Conservation (phyloP, 345 rosid genomes). For the Dimocarpus longan region DNA sequence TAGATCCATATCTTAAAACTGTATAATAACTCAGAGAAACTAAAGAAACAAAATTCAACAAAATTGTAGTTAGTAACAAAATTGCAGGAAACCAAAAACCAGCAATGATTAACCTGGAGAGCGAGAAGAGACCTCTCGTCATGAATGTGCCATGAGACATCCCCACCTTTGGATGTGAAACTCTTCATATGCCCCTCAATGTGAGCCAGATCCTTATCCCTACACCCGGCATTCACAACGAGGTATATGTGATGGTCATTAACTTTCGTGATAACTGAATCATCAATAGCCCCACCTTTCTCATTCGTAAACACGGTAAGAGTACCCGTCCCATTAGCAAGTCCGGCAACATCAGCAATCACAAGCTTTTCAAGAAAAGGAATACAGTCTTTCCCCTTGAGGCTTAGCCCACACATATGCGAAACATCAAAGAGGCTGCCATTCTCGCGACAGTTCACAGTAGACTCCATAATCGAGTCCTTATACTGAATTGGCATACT, state of each 20-base stretch:
- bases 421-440: slow-evolving; percentile 94
- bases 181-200: slow-evolving; percentile 95
- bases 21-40: not conserved
- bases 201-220: slow-evolving; percentile 98
- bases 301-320: slow-evolving; percentile 92
- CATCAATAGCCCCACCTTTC: slow-evolving; percentile 96
- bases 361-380: slow-evolving; percentile 93
- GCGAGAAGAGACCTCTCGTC: slow-evolving; percentile 99
- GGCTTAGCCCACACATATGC: slow-evolving; percentile 97
- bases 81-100: slow-evolving; percentile 3
- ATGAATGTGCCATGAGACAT: slow-evolving; percentile 94
- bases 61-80: not conserved
- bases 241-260: slow-evolving; percentile 76
- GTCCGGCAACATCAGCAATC: slow-evolving; percentile 91
- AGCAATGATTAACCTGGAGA: slow-evolving; percentile 63
- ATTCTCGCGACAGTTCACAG: slow-evolving; percentile 85
- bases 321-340: slow-evolving; percentile 83
- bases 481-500: slow-evolving; percentile 99
- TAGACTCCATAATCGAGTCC: slow-evolving; percentile 96
- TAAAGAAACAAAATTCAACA: not conserved
- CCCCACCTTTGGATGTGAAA: slow-evolving; percentile 88
- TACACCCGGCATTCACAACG: slow-evolving; percentile 98
- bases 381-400: slow-evolving; percentile 89
- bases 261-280: slow-evolving; percentile 93
- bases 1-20: not conserved